A percentile compares a stretch with the other conserved stretches of the same genome.
phyloP scores from a whole-genome alignment of 352 stramenopile genomes.

The Phytophthora podocarpi region DNA sequence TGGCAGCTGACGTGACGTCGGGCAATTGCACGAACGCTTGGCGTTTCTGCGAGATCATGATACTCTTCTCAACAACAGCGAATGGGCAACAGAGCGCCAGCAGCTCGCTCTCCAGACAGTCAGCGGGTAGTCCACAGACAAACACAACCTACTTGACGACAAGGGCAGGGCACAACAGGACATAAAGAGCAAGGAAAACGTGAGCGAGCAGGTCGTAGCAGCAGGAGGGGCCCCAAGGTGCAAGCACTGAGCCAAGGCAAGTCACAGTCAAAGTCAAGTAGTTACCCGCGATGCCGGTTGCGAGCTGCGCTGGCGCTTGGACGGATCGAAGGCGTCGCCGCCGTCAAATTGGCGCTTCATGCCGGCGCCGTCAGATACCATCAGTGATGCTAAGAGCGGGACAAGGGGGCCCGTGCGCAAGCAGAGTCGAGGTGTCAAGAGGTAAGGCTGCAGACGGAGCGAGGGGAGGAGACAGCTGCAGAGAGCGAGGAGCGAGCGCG shows the following conservation, averaged over 20 bases:
- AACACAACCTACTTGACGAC: conserved; percentile 64
- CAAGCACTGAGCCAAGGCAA: conserved; percentile 11
- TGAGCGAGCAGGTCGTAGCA: conserved; percentile 19
- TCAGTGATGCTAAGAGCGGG: conserved; percentile 1
- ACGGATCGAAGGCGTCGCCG: conserved; percentile 31
- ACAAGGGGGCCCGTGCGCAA: not conserved
- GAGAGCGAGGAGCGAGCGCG: conserved; percentile 5
- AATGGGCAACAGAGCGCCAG: conserved; percentile 84
- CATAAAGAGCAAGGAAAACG: conserved; percentile 25
- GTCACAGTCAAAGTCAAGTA: conserved; percentile 2
- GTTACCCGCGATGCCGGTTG: conserved; percentile 56
- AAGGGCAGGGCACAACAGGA: conserved; percentile 32
- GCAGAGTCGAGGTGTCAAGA: conserved; percentile 4
- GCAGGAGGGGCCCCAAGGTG: not conserved
- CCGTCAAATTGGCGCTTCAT: conserved; percentile 56
- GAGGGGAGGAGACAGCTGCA: conserved; percentile 1
- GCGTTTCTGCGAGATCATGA: conserved; percentile 76
- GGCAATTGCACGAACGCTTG: conserved; percentile 85
- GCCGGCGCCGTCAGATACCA: conserved; percentile 22
- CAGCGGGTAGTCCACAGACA: conserved; percentile 70
- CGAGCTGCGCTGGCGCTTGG: conserved; percentile 48
- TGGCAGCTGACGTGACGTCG: conserved; percentile 62
- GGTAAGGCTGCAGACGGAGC: conserved; percentile 3
- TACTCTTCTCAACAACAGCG: conserved; percentile 78
- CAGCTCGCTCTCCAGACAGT: conserved; percentile 85